Evolutionary conservation across 2,329 filamentous ascomycete species (phyloP).

Genomic region (Cordyceps tenuipes): DNA sequence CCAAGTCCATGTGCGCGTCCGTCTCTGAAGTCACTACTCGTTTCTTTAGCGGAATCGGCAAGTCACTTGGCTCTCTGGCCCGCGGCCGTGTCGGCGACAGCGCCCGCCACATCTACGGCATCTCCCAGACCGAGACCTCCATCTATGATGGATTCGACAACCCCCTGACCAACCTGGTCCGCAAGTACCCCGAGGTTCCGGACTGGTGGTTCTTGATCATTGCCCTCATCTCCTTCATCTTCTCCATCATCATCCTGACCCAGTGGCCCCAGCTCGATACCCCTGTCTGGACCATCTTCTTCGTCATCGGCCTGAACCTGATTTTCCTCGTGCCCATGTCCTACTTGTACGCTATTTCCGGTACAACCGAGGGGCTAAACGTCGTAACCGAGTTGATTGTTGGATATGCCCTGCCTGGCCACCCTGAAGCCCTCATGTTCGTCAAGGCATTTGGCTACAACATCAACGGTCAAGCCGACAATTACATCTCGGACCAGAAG

Average conservation of each 20-base stretch:
- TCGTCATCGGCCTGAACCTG: constrained; percentile 27
- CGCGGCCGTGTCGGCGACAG: constrained; percentile 27
- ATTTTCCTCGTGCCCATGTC: constrained; percentile 33
- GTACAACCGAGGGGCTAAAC: constrained; percentile 36
- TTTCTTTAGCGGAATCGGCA: constrained; percentile 16
- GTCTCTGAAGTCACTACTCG: not conserved
- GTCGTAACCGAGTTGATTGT: constrained; percentile 36
- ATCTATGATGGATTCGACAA: constrained; percentile 35
- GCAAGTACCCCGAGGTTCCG: constrained; percentile 36
- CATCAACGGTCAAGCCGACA: constrained; percentile 33
- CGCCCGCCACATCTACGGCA: constrained; percentile 27
- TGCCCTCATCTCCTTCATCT: constrained; percentile 20
- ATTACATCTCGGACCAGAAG: constrained; percentile 28
- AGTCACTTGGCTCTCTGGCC: constrained; percentile 19
- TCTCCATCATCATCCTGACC: constrained; percentile 24
- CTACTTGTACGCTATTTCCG: constrained; percentile 32
- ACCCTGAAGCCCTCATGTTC: constrained; percentile 38
- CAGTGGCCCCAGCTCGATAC: constrained; percentile 21
- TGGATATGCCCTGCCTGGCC: constrained; percentile 23
- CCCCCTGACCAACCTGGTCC: constrained; percentile 34
- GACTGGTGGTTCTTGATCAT: constrained; percentile 37
- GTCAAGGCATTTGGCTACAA: constrained; percentile 45
- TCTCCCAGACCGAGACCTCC: constrained; percentile 27
- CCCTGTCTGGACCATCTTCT: constrained; percentile 23
- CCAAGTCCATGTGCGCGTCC: constrained; percentile 3